phyloP scores from a whole-genome alignment of 1,284 basidiomycete genomes.

The Microbotryomycetes sp. region DNA sequence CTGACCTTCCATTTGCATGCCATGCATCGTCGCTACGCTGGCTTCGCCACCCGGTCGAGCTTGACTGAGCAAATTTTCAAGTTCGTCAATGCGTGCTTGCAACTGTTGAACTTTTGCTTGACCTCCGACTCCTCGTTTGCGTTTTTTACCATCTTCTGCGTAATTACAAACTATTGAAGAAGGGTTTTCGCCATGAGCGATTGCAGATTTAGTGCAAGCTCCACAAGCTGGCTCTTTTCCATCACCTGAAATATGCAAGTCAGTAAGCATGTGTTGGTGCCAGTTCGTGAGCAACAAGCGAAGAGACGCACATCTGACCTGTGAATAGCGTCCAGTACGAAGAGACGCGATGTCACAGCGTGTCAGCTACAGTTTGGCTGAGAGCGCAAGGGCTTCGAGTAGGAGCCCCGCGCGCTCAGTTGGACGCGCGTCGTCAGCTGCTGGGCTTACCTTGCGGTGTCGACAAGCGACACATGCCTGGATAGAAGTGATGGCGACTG shows the following conservation, averaged over 20 bases:
- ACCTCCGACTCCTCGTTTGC: conserved; percentile 8
- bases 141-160: conserved; percentile 14
- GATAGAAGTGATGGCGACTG: neutral
- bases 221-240: conserved; percentile 15
- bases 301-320: conserved; percentile 21
- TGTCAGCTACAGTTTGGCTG: neutral
- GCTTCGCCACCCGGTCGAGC: neutral
- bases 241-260: conserved; percentile 1
- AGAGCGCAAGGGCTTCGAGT: neutral
- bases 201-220: conserved; percentile 7
- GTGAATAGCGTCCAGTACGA: conserved; percentile 6
- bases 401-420: neutral
- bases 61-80: neutral
- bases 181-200: conserved; percentile 14
- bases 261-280: neutral
- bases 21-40: no score
- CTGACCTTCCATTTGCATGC: no score
- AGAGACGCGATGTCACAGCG: neutral
- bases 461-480: neutral
- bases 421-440: neutral
- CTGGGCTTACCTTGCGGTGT: neutral
- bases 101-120: conserved; percentile 14
- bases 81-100: conserved; percentile 10
- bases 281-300: neutral
- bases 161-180: conserved; percentile 9